Base-by-base conservation (phyloP, 768 basidiomycete genomes). In the Lyophyllum shimeji region DNA sequence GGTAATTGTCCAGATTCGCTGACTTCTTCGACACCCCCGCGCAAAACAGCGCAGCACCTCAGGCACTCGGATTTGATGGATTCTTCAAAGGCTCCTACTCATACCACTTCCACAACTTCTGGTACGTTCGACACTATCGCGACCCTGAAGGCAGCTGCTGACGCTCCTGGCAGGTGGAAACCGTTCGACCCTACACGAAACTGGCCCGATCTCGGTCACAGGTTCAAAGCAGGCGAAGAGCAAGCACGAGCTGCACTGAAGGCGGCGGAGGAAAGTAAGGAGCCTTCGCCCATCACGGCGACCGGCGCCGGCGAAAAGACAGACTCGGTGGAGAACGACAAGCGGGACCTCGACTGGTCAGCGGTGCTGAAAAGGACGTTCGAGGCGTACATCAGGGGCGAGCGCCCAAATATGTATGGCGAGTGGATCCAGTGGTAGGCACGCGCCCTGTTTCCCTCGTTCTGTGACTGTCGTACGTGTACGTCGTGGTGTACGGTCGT, bases 41-140 rank as follows among this genome's bases (percentile, higher is more conserved):
- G 17, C 77, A 82, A 58, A 82, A 80, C 48, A 85, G 87, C 51
- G 91, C 88, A 21, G 88, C 89, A 6, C 90, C 94, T 1, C 86
- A 89, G 59, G 89, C 89, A 6, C 76, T 90, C 1, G 95, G 94
- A 0, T 88, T 96, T 65, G 85, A 87, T 59, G 93, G 92, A 23
- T 98, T 97, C 78, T 98, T 95, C 82, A 82, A 82, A 63, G 95
- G 95, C 24, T 89, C 93, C 2, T 95, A 90, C 68, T 93, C 90
- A 2, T 96, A 96, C 71, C 93, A 95, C 67, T 97, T 92, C 75
- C 94, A 95, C 71, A 94, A 94, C 67, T 91, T 88, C 72, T 93
- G 92, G 92, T 90, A 50, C 51, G 76, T 66, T 11, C 11, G 29
- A 44, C 4, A 17, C 4, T 13, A n/a, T 43, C 47, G 46, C 43